Percentiles rank a stretch among this genome's conserved stretches.
Conservation (phyloP, 1,139 yeast species). For the Nadsonia starkeyi-henricii region DNA sequence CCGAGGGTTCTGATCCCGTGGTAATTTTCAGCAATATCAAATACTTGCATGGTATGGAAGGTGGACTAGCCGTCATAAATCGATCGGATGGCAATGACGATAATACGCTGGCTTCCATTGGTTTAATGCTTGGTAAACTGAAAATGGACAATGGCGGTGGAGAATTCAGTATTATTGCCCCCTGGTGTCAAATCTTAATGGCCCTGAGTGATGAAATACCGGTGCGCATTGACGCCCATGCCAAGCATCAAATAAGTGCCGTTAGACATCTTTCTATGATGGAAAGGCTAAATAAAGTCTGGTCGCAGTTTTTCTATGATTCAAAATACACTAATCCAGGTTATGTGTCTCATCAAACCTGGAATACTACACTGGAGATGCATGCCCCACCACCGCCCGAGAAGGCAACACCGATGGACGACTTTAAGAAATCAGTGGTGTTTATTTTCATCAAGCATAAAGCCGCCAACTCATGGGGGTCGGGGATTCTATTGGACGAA, state of each 20-base stretch:
- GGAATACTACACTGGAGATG: background rate
- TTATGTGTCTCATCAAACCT: background rate
- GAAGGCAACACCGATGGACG: background rate
- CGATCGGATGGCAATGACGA: background rate
- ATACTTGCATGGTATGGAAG: background rate
- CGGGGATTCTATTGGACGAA: background rate
- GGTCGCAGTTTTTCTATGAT: background rate
- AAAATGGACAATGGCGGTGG: background rate
- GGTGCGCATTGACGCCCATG: background rate
- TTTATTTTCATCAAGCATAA: background rate
- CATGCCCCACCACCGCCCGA: background rate
- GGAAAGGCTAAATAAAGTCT: background rate
- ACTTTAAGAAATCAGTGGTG: background rate
- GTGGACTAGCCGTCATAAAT: background rate
- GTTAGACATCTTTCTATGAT: background rate
- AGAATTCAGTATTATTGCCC: background rate
- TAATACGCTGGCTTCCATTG: background rate
- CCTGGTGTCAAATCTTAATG: background rate
- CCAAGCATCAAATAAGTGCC: background rate
- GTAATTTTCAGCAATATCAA: background rate
- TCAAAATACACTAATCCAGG: background rate
- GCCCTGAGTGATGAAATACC: background rate
- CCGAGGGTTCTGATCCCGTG: background rate
- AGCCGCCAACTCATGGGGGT: background rate
- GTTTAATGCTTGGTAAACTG: background rate